phyloP scores from a whole-genome alignment of 352 stramenopile species.

The Globisporangium orthogonon region DNA sequence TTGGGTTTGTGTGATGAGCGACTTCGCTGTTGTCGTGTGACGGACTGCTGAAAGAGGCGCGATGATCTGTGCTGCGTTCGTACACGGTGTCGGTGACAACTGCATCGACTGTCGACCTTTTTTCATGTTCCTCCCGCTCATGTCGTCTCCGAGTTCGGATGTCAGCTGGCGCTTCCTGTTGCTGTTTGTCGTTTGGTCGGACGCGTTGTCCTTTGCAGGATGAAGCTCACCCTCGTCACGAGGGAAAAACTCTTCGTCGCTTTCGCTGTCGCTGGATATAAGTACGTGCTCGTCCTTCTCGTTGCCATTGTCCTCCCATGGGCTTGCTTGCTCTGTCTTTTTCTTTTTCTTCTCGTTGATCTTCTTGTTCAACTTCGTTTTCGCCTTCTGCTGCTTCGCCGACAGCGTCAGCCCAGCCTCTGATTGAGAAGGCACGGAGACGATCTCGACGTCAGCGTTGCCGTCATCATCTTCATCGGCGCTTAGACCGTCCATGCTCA shows the following conservation, averaged over 20 bases:
- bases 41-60: neutral
- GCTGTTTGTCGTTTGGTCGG: neutral
- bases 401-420: slow-evolving; percentile 1
- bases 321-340: slow-evolving; percentile 15
- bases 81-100: slow-evolving; percentile 6
- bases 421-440: neutral
- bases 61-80: neutral
- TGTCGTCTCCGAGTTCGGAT: neutral
- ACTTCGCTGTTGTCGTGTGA: neutral
- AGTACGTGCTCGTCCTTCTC: slow-evolving; percentile 26
- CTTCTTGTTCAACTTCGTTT: slow-evolving; percentile 2
- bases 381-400: slow-evolving; percentile 2
- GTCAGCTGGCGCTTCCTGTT: slow-evolving; percentile 8
- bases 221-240: neutral
- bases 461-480: slow-evolving; percentile 12
- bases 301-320: slow-evolving; percentile 24
- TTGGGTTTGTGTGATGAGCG: slow-evolving; percentile 10
- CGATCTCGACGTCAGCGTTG: neutral
- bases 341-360: slow-evolving; percentile 10
- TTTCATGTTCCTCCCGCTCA: slow-evolving; percentile 6
- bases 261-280: slow-evolving; percentile 28
- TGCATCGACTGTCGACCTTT: slow-evolving; percentile 28
- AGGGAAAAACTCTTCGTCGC: slow-evolving; percentile 11
- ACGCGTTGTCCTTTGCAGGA: neutral
- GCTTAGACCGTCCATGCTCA: slow-evolving; percentile 25